These are phyloP conservation scores for Scalesia atractyloides DNA, from an alignment of 129 eudicot species.

Conservation along the genomic window DNA sequence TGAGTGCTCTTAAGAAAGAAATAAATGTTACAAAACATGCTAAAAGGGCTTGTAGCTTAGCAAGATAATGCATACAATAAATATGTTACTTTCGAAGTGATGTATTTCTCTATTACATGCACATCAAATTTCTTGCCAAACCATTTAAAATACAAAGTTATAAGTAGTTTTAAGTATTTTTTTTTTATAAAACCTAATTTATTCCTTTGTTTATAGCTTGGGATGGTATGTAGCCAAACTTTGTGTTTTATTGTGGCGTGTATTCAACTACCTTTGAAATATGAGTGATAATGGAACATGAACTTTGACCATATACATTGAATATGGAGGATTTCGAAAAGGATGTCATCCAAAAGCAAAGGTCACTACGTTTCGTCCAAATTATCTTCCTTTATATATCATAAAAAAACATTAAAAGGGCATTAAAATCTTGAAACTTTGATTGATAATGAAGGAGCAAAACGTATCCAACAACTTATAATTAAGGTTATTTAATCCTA, in stretches of 20 bases:
- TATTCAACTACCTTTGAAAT: not conserved
- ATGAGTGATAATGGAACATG: not conserved
- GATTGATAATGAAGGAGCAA: not conserved
- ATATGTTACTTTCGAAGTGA: too few relatives aligned
- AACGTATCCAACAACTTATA: not conserved
- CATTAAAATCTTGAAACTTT: not conserved
- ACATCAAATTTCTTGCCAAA: too few relatives aligned
- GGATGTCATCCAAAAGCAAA: not conserved
- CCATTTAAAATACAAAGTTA: too few relatives aligned
- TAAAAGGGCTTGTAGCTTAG: too few relatives aligned
- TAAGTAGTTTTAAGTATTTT: too few relatives aligned
- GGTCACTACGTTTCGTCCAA: not conserved
- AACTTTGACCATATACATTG: slow-evolving; percentile 5
- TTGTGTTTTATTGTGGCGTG: not conserved
- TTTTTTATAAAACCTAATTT: not conserved
- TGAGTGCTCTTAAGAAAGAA: too few relatives aligned
- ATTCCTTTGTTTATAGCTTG: not conserved
- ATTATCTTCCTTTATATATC: not conserved
- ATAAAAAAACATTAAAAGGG: not conserved
- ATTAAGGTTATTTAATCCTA: too few relatives aligned
- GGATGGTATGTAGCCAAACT: not conserved
- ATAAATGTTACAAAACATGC: too few relatives aligned
- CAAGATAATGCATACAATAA: too few relatives aligned
- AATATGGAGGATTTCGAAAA: not conserved
- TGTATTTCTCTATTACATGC: too few relatives aligned